phyloP scores from a whole-genome alignment of 2,329 filamentous ascomycete species.

The Ceratocystis diversiconidia region DNA sequence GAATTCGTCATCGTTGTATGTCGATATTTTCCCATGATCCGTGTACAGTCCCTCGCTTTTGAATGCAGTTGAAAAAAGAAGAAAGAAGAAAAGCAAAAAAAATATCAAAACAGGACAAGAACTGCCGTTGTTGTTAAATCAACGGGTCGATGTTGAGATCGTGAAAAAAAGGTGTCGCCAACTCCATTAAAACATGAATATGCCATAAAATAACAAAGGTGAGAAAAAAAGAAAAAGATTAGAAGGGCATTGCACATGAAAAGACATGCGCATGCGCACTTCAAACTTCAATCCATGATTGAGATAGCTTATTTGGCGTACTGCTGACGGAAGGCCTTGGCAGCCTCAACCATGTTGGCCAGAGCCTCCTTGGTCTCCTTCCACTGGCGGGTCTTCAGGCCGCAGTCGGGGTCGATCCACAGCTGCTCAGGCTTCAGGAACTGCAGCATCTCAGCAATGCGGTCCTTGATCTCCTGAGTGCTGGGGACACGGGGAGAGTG shows the following conservation, averaged over 20 bases:
- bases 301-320: slow-evolving; percentile 46
- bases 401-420: slow-evolving; percentile 99
- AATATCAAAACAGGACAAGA: slow-evolving; percentile 18
- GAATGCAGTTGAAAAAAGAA: slow-evolving; percentile 17
- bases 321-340: slow-evolving; percentile 91
- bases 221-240: slow-evolving; percentile 19
- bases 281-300: background rate
- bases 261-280: slow-evolving; percentile 7
- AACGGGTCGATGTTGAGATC: slow-evolving; percentile 41
- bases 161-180: slow-evolving; percentile 27
- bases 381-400: slow-evolving; percentile 98
- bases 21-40: slow-evolving; percentile 20
- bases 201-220: slow-evolving; percentile 22
- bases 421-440: slow-evolving; percentile 97
- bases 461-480: slow-evolving; percentile 96
- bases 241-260: background rate
- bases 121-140: slow-evolving; percentile 18
- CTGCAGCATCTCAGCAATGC: slow-evolving; percentile 94
- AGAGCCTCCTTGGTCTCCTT: slow-evolving; percentile 95
- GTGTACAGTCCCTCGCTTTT: slow-evolving; percentile 17
- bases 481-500: slow-evolving; percentile 95
- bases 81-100: slow-evolving; percentile 17
- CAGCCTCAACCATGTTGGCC: slow-evolving; percentile 93
- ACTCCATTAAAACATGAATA: slow-evolving; percentile 19
- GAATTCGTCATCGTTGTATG: slow-evolving; percentile 19